Base-by-base conservation (phyloP, 2,329 filamentous ascomycete species). In the Aspergillus persii region DNA sequence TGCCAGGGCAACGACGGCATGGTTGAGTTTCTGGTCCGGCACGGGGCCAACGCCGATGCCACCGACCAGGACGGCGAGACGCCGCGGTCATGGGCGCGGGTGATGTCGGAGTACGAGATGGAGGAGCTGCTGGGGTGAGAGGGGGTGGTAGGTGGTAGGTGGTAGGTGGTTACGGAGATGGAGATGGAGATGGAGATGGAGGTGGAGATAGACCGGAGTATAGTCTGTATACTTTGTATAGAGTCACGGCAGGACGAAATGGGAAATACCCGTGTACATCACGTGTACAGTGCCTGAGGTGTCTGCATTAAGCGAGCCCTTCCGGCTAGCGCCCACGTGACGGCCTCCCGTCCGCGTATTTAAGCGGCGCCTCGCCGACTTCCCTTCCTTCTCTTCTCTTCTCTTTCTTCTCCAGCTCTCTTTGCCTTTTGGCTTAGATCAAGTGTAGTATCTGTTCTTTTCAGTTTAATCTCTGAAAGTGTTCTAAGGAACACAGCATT, bases 361-460 rank as follows among this genome's bases (percentile, higher is more conserved):
- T n/a, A 7, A 5, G 1, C 1, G 36, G 4, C 4, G 12, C 36
- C 6, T 15, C 4, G 18, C 18, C 18, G 18, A 23, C 36, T 15
- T 5, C 15, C 12, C 12, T 3, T 15, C 12, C 7, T 41, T 12
- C 15, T 7, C 36, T 6, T 41, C 53, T 72, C 75, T 77, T 73
- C 69, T 70, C 71, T 77, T 74, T 75, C 66, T 76, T 77, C 69
- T 77, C 69, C 70, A 80, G 78, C 78, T 80, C 77, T 79, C 76
- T 77, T 78, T 79, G 76, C 80, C 78, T 79, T 83, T 82, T 77
- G 78, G 86, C 86, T 90, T 90, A 91, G 89, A 91, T 92, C 89
- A 91, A 91, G 88, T 91, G 88, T 91, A 92, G 89, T 91, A 91
- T 90, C 89, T 91, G 89, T 92, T 92, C 89, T 92, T 92, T 90